Conservation (phyloP, 202 grass and related monocot genomes). For the Elaeis oleifera region DNA sequence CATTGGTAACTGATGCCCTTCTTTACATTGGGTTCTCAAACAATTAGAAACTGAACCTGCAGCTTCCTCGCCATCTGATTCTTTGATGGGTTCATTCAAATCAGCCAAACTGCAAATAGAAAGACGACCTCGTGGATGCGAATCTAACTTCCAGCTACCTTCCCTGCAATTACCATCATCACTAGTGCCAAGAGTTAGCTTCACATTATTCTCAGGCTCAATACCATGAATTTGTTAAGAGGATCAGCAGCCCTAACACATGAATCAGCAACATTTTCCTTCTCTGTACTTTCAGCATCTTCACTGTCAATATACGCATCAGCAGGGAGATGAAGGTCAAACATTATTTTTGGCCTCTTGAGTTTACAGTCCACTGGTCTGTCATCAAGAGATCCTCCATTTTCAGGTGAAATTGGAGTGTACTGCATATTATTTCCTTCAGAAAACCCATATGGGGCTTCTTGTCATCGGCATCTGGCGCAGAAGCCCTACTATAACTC, state of each 20-base stretch:
- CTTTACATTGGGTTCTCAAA: slow-evolving; percentile 8
- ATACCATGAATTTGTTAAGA: slow-evolving; percentile 28
- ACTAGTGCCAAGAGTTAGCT: slow-evolving; percentile 25
- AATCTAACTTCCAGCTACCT: slow-evolving; percentile 33
- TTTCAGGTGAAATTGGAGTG: slow-evolving; percentile 25
- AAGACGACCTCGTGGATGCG: slow-evolving; percentile 24
- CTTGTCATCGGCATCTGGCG: slow-evolving; percentile 31
- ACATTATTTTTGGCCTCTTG: slow-evolving; percentile 20
- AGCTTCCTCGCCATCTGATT: slow-evolving; percentile 21
- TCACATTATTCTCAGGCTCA: slow-evolving; percentile 25
- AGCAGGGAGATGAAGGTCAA: slow-evolving; percentile 62
- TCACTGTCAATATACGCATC: slow-evolving; percentile 63
- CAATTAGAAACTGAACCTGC: slow-evolving; percentile 23
- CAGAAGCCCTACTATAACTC: neutral
- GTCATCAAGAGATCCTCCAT: slow-evolving; percentile 28
- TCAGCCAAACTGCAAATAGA: slow-evolving; percentile 31
- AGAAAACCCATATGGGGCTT: slow-evolving; percentile 47
- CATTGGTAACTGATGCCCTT: slow-evolving; percentile 21
- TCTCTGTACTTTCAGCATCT: slow-evolving; percentile 24
- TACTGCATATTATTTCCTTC: slow-evolving; percentile 57
- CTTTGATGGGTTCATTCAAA: slow-evolving; percentile 58
- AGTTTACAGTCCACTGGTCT: slow-evolving; percentile 17
- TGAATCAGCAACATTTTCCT: slow-evolving; percentile 1
- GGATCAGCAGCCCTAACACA: slow-evolving; percentile 30
- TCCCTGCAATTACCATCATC: slow-evolving; percentile 21